Evolutionary conservation across 345 rosid genomes (phyloP).

Genomic region (Gossypium longicalyx): DNA sequence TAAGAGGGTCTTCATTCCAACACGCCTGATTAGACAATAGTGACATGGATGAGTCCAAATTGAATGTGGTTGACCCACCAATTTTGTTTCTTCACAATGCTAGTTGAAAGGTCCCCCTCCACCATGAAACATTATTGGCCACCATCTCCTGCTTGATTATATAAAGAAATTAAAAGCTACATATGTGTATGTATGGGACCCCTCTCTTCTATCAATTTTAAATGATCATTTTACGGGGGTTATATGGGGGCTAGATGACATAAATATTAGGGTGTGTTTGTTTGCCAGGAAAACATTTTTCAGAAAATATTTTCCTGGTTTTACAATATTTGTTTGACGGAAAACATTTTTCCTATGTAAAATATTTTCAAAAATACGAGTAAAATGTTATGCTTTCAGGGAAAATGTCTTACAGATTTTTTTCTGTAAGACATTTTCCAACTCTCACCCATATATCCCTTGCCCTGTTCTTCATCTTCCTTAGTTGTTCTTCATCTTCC

Average conservation of each 20-base stretch:
- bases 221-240: neutral
- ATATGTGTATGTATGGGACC: neutral
- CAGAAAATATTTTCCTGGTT: no score
- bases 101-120: neutral
- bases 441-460: no score
- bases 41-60: neutral
- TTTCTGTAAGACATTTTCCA: no score
- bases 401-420: no score
- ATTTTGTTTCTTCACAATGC: neutral
- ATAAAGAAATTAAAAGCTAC: neutral
- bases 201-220: neutral
- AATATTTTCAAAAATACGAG: no score
- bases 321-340: no score
- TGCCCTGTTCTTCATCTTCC: no score
- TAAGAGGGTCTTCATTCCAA: neutral
- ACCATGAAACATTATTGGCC: neutral
- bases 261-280: no score
- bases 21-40: neutral
- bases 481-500: no score
- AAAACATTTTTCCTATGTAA: no score
- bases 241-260: neutral
- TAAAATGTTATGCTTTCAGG: no score
- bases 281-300: no score
- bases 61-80: neutral
- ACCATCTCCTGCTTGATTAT: neutral